Conservation (phyloP, 768 basidiomycete species). For the Galerina sulciceps region DNA sequence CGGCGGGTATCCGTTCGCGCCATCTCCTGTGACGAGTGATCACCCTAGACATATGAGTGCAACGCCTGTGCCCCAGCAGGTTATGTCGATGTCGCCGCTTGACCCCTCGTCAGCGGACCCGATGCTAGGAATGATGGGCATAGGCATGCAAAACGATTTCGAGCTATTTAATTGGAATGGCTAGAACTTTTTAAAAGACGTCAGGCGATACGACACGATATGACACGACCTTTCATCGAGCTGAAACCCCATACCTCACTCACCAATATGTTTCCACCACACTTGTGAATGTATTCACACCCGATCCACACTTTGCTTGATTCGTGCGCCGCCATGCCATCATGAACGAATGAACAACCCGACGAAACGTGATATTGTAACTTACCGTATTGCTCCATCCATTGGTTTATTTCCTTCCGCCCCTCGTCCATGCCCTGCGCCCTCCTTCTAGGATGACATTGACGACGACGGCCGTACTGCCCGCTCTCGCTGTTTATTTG, state of each 20-base stretch:
- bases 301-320: conserved; percentile 7
- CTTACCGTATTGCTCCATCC: conserved; percentile 21
- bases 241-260: not conserved
- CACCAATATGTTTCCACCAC: not conserved
- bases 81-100: conserved; percentile 33
- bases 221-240: too few relatives aligned
- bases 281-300: not conserved
- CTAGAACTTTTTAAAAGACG: conserved; percentile 18
- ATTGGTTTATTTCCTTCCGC: conserved; percentile 15
- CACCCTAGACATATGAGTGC: conserved; percentile 54
- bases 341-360: conserved; percentile 10
- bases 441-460: not conserved
- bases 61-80: conserved; percentile 49
- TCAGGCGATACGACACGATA: not conserved
- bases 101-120: conserved; percentile 48
- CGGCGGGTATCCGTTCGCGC: conserved; percentile 42
- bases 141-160: conserved; percentile 45
- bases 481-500: conserved; percentile 30
- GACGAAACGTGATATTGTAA: conserved; percentile 10
- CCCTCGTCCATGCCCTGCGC: conserved; percentile 7
- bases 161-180: conserved; percentile 65
- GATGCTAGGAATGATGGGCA: conserved; percentile 11
- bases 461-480: too few relatives aligned
- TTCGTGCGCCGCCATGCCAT: conserved; percentile 1
- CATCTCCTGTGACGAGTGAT: conserved; percentile 38